Percentiles rank a stretch among this genome's conserved stretches.
phyloP scores from a whole-genome alignment of 2,329 filamentous ascomycete genomes.

The Calonectria leucothoes region DNA sequence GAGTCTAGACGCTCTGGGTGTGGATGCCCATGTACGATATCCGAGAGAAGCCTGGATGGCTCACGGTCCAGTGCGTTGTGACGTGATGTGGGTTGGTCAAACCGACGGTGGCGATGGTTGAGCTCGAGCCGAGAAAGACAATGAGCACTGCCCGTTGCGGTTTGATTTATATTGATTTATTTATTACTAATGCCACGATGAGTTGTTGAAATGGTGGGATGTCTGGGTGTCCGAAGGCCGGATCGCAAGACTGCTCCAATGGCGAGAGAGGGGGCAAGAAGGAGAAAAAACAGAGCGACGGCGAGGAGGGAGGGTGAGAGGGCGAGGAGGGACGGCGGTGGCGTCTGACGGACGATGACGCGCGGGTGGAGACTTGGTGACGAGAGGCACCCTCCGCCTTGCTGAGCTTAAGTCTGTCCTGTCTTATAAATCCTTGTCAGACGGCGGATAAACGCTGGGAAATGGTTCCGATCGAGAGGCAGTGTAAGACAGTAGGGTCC shows the following conservation, averaged over 20 bases:
- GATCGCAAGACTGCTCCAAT: background rate
- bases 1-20: conserved; percentile 1
- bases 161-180: too few species aligned
- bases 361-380: conserved; percentile 29
- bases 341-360: conserved; percentile 39
- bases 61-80: conserved; percentile 1
- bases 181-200: background rate
- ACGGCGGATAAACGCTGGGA: background rate
- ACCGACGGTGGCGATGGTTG: background rate
- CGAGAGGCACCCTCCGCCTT: conserved; percentile 4
- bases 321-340: conserved; percentile 31
- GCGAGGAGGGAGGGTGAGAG: conserved; percentile 25
- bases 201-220: background rate
- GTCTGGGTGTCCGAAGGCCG: background rate
- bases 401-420: background rate
- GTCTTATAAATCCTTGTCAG: background rate
- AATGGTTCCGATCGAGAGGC: background rate
- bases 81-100: conserved; percentile 1
- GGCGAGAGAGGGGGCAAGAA: background rate
- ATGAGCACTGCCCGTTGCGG: background rate
- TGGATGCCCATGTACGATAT: background rate
- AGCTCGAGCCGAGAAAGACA: background rate
- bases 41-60: background rate
- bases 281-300: conserved; percentile 4
- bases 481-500: conserved; percentile 6